A percentile compares a stretch with the other conserved stretches of the same genome.
These are phyloP conservation scores for Emericellopsis atlantica DNA, from an alignment of 2,329 filamentous ascomycete species.

Conservation along the genomic window DNA sequence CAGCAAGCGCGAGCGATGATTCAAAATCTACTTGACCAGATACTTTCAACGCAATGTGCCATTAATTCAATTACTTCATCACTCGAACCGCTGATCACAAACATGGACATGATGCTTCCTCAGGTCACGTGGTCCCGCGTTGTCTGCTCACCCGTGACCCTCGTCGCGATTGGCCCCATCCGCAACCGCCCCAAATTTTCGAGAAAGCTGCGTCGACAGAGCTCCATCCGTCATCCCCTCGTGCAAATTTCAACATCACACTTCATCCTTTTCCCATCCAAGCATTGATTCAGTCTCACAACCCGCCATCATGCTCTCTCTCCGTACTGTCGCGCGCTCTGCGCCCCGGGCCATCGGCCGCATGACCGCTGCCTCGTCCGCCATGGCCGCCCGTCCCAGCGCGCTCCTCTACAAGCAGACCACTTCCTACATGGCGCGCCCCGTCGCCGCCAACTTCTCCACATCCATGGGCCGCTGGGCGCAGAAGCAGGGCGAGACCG, in stretches of 20 bases:
- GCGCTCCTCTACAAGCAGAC: conserved; percentile 15
- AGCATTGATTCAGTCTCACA: background rate
- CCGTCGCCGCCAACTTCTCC: conserved; percentile 39
- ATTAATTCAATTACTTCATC: no score
- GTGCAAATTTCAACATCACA: background rate
- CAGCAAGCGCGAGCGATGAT: no score
- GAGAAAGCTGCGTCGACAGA: background rate
- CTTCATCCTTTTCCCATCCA: background rate
- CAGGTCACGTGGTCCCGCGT: no score
- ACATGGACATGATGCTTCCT: no score
- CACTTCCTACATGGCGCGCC: conserved; percentile 14
- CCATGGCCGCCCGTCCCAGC: conserved; percentile 31
- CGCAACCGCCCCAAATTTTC: background rate
- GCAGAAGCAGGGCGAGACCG: conserved; percentile 35
- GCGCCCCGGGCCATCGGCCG: conserved; percentile 53
- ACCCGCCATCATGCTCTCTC: conserved; percentile 50
- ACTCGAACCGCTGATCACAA: no score
- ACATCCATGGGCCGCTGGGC: conserved; percentile 26
- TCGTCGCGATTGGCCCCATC: no score
- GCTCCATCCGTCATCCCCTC: background rate
- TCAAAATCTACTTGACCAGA: background rate
- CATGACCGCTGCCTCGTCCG: conserved; percentile 35
- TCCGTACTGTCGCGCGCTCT: conserved; percentile 52
- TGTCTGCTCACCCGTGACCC: no score
- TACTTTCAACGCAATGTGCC: background rate